phyloP scores from a whole-genome alignment of 2,329 filamentous ascomycete genomes.

The Xylariaceae sp. region DNA sequence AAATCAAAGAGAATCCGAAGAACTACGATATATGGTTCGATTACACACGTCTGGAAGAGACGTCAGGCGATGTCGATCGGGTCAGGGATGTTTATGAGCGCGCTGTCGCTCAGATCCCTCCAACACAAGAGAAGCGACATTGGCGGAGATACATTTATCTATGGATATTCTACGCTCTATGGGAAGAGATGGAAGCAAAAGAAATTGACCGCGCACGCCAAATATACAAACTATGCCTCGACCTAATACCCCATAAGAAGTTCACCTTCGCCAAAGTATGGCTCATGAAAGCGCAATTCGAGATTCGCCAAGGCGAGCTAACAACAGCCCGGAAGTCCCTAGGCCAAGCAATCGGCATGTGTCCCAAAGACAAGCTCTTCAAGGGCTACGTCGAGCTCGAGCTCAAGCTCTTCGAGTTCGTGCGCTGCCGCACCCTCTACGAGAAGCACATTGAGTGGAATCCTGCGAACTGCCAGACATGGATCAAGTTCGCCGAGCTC shows the following conservation, averaged over 20 bases:
- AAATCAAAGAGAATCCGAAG: slow-evolving; percentile 87
- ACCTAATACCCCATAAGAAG: slow-evolving; percentile 87
- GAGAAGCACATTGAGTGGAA: slow-evolving; percentile 95
- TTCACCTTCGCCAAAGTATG: slow-evolving; percentile 98
- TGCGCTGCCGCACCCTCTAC: slow-evolving; percentile 84
- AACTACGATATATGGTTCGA: slow-evolving; percentile 99
- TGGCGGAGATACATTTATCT: slow-evolving; percentile 97
- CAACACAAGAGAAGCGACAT: slow-evolving; percentile 92
- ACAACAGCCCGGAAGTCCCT: slow-evolving; percentile 80
- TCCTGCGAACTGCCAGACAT: slow-evolving; percentile 82
- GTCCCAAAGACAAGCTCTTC: slow-evolving; percentile 94
- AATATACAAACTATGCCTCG: slow-evolving; percentile 85
- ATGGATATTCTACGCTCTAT: slow-evolving; percentile 95
- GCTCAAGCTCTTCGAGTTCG: slow-evolving; percentile 90
- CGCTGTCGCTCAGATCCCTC: slow-evolving; percentile 91
- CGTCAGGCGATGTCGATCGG: slow-evolving; percentile 73
- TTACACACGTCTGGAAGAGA: slow-evolving; percentile 86
- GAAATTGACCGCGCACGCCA: slow-evolving; percentile 77
- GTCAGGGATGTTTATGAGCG: slow-evolving; percentile 92
- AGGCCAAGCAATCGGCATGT: slow-evolving; percentile 86
- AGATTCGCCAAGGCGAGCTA: slow-evolving; percentile 81
- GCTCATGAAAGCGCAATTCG: slow-evolving; percentile 90
- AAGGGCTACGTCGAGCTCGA: slow-evolving; percentile 91
- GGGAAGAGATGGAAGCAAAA: slow-evolving; percentile 83
- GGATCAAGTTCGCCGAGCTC: slow-evolving; percentile 94